Percentiles rank a stretch among this genome's conserved stretches.
Evolutionary conservation across 768 basidiomycete species (phyloP).

Genomic region (Russula abietina): DNA sequence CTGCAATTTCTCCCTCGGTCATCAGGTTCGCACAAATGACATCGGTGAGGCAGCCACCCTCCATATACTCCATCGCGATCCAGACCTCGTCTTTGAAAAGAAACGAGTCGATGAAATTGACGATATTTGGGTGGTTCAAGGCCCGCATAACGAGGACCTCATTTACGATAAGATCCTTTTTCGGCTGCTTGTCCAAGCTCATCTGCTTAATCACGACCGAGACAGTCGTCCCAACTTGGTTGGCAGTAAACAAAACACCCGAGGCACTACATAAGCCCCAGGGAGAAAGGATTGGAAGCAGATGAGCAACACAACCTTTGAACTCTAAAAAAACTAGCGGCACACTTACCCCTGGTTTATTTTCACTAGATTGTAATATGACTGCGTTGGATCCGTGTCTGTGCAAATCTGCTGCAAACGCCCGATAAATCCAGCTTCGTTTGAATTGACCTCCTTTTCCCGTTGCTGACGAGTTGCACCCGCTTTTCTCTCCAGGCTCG

Average conservation of each 20-base stretch:
- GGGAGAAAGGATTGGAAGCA: no score
- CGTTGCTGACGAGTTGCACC: conserved; percentile 75
- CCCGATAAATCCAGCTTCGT: conserved; percentile 85
- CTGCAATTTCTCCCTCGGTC: conserved; percentile 60
- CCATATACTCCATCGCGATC: conserved; percentile 99
- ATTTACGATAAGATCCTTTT: conserved; percentile 99
- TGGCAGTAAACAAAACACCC: conserved; percentile 96
- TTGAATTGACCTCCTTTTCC: conserved; percentile 53
- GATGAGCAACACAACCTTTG: conserved; percentile 2
- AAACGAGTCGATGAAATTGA: conserved; percentile 99
- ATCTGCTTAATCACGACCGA: conserved; percentile 99
- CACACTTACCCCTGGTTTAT: conserved; percentile 91
- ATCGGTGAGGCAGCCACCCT: conserved; percentile 90
- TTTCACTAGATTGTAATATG: conserved; percentile 90
- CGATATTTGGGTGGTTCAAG: conserved; percentile 95
- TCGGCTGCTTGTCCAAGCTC: conserved; percentile 99
- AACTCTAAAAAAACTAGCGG: not conserved
- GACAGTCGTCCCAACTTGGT: conserved; percentile 90
- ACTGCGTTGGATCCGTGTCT: conserved; percentile 90
- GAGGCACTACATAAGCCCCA: conserved; percentile 56
- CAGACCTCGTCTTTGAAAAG: conserved; percentile 96
- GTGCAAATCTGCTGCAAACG: conserved; percentile 92
- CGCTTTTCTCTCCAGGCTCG: conserved; percentile 57
- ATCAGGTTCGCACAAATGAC: conserved; percentile 94
- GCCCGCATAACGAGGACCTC: conserved; percentile 99